Conservation (phyloP, 345 rosid genomes). For the Brassica napus region DNA sequence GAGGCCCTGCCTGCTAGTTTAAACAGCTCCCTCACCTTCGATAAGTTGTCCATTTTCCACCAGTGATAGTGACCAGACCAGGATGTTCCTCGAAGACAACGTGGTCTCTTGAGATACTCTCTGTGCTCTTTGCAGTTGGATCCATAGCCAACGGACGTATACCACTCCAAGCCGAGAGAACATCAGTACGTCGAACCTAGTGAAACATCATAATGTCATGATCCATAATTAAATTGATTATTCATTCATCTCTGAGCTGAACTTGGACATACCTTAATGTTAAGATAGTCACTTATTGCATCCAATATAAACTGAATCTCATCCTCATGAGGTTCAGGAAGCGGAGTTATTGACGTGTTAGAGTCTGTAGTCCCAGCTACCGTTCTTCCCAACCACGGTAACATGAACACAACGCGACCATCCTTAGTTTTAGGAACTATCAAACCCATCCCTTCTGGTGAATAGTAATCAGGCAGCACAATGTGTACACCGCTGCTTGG, state of each 20-base stretch:
- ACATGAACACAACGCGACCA: conserved; percentile 96
- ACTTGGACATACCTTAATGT: conserved; percentile 59
- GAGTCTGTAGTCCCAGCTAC: conserved; percentile 99
- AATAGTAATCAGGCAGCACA: conserved; percentile 94
- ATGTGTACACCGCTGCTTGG: conserved; percentile 98
- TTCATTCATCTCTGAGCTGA: not conserved
- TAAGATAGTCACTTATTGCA: conserved; percentile 89
- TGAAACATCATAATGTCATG: conserved; percentile 6
- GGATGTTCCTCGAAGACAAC: conserved; percentile 85
- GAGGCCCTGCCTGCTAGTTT: too few species aligned
- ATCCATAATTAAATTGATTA: not conserved
- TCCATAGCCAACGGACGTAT: conserved; percentile 91
- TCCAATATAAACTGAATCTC: conserved; percentile 97
- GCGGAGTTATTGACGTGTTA: conserved; percentile 66
- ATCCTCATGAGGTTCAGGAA: conserved; percentile 96
- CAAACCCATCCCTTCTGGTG: conserved; percentile 99
- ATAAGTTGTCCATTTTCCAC: conserved; percentile 99
- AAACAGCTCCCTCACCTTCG: conserved; percentile 54
- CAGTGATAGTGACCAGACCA: conserved; percentile 94
- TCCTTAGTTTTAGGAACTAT: conserved; percentile 99
- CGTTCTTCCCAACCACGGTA: conserved; percentile 98
- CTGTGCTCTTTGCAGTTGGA: conserved; percentile 90
- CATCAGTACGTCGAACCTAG: conserved; percentile 89
- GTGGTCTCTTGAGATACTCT: conserved; percentile 96
- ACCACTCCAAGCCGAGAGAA: conserved; percentile 99